Evolutionary conservation across 805 yeast genomes (phyloP).

Genomic region (Saturnispora besseyi): DNA sequence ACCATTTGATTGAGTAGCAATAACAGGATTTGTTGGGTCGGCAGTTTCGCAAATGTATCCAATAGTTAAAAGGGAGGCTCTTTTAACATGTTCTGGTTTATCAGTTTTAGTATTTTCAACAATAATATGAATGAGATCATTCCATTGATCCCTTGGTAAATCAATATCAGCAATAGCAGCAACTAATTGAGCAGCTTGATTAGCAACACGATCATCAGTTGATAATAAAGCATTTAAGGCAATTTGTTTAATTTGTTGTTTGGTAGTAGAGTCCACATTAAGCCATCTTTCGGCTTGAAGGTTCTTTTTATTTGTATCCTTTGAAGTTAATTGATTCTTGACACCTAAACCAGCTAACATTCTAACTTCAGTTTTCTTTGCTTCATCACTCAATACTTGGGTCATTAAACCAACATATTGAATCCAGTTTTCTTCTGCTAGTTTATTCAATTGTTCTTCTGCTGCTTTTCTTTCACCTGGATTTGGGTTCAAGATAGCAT

Average conservation of each 20-base stretch:
- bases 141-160: slow-evolving; percentile 82
- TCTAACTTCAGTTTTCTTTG: slow-evolving; percentile 67
- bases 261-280: slow-evolving; percentile 43
- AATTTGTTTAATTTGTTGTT: slow-evolving; percentile 54
- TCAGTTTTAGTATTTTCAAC: slow-evolving; percentile 80
- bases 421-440: slow-evolving; percentile 69
- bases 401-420: slow-evolving; percentile 64
- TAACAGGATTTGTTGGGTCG: slow-evolving; percentile 70
- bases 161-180: slow-evolving; percentile 97
- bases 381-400: slow-evolving; percentile 58
- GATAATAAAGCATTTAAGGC: slow-evolving; percentile 58
- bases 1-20: slow-evolving; percentile 80
- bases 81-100: slow-evolving; percentile 70
- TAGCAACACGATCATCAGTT: slow-evolving; percentile 69
- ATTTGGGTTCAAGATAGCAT: slow-evolving; percentile 65
- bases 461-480: slow-evolving; percentile 64
- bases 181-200: slow-evolving; percentile 84
- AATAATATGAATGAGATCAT: slow-evolving; percentile 70
- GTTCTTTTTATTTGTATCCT: slow-evolving; percentile 51
- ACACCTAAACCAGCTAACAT: slow-evolving; percentile 83
- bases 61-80: slow-evolving; percentile 78
- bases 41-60: slow-evolving; percentile 96
- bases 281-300: slow-evolving; percentile 72
- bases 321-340: slow-evolving; percentile 82
- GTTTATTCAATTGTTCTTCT: slow-evolving; percentile 61